Percentiles rank a stretch among this genome's conserved stretches.
Conservation (phyloP, 345 rosid species). For the Salix koriyanagi region DNA sequence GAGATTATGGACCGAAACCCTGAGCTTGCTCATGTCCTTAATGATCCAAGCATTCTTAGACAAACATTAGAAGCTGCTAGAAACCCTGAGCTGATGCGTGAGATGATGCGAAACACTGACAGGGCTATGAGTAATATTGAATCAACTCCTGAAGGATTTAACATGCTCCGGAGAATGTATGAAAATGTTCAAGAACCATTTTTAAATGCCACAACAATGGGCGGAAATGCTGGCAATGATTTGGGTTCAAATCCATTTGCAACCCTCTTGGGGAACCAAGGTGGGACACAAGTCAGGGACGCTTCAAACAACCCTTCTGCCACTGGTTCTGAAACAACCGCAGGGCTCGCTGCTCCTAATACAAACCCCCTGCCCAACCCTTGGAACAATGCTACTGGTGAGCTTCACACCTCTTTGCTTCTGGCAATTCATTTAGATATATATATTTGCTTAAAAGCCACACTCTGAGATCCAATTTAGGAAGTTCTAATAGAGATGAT, state of each 20-base stretch:
- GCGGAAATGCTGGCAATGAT: conserved; percentile 48
- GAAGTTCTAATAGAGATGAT: not conserved
- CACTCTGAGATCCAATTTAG: not conserved
- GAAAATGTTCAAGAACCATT: conserved; percentile 84
- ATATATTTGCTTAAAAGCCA: not conserved
- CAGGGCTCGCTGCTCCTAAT: conserved; percentile 53
- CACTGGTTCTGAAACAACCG: conserved; percentile 39
- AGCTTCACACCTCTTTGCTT: not conserved
- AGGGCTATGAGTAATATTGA: conserved; percentile 83
- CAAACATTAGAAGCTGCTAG: conserved; percentile 77
- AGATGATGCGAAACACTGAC: conserved; percentile 77
- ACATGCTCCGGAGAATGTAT: conserved; percentile 83
- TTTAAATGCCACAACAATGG: conserved; percentile 63
- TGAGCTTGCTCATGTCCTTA: conserved; percentile 74
- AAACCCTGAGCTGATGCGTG: conserved; percentile 89
- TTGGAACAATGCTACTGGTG: conserved; percentile 35
- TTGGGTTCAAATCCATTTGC: conserved; percentile 47
- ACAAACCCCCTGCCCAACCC: conserved; percentile 66
- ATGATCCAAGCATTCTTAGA: conserved; percentile 66
- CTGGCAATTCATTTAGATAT: not conserved
- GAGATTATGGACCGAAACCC: conserved; percentile 82
- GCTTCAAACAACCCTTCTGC: conserved; percentile 44
- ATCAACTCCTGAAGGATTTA: conserved; percentile 77
- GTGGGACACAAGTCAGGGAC: conserved; percentile 33
- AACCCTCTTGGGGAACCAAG: conserved; percentile 48